Evolutionary conservation across 306 rosid species (phyloP).

Genomic region (Medicago lupulina): DNA sequence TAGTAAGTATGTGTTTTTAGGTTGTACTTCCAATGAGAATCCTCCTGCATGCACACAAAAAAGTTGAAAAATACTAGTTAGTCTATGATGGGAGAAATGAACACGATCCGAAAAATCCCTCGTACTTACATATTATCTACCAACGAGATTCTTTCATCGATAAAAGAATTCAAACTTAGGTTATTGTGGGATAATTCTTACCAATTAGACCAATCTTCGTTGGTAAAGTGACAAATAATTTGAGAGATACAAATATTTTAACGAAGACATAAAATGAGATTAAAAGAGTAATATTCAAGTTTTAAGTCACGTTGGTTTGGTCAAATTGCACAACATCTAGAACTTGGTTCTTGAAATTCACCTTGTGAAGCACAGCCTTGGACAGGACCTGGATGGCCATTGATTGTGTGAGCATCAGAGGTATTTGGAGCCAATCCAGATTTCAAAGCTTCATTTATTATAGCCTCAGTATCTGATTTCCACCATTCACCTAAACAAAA

Average conservation of each 20-base stretch:
- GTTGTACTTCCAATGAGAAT: constrained; percentile 56
- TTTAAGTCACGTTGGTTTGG: constrained; percentile 9
- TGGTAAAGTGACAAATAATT: neutral
- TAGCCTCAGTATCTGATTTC: constrained; percentile 86
- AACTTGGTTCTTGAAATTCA: neutral
- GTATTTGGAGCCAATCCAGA: constrained; percentile 87
- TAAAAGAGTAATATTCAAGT: neutral
- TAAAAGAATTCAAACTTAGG: neutral
- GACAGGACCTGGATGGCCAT: constrained; percentile 70
- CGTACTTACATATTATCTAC: neutral
- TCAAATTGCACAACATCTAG: neutral
- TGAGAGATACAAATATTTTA: neutral
- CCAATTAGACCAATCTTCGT: neutral
- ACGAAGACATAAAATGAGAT: neutral
- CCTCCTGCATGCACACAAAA: constrained; percentile 47
- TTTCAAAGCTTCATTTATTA: constrained; percentile 75
- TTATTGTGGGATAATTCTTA: neutral
- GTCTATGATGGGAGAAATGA: no score
- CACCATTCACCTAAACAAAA: constrained; percentile 88
- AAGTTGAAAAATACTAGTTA: neutral
- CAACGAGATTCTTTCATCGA: neutral
- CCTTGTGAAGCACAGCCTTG: constrained; percentile 51
- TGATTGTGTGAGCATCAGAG: constrained; percentile 85
- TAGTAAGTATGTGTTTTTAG: constrained; percentile 67
- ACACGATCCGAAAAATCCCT: no score